Base-by-base conservation (phyloP, 208 protist genomes). In the Crithidia sp. region DNA sequence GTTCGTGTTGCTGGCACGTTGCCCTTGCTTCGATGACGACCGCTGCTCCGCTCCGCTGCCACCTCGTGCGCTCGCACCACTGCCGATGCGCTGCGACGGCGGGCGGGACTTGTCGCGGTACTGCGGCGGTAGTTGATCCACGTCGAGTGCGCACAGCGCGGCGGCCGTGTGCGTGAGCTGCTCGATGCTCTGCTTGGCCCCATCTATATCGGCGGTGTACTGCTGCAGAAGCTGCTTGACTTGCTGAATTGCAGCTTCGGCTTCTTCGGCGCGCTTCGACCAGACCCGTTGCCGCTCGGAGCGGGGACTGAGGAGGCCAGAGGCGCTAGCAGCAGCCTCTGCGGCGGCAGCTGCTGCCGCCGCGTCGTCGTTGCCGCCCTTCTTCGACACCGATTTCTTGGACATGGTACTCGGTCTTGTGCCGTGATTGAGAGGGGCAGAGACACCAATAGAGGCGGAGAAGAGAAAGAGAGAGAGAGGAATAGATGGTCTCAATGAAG, bases 211-310 rank as follows among this genome's bases (percentile, higher is more conserved):
- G 13, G 28, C 13, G 13, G 65, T 43, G 53, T 78, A 59, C n/a
- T 68, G 58, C 66, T 73, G 74, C 19, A 78, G 44, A 17, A 73
- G 66, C 59, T 78, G 66, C 66, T 78, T 65, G 13, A 73, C 74
- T 19, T 73, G 66, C 17, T 62, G 58, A 50, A 73, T 60, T 3
- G 57, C 74, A 5, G 45, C 54, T n/a, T 53, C 66, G 7, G 74
- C 50, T 14, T 69, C 66, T 7, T 78, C 74, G 9, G 63, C 74
- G 5, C 74, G 74, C 62, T 62, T 71, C 14, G 60, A 12, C 74
- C 74, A 78, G 44, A 39, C 64, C 7, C 52, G 74, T 36, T 72
- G 59, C 47, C 65, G 43, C 37, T 61, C 13, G 12, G 50, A 19
- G 5, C 65, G 74, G 7, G 74, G 74, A n/a, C 39, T 78, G 57